These are phyloP conservation scores for Pseudozyma hubeiensis DNA, from an alignment of 1,284 basidiomycete species.

Conservation along the genomic window DNA sequence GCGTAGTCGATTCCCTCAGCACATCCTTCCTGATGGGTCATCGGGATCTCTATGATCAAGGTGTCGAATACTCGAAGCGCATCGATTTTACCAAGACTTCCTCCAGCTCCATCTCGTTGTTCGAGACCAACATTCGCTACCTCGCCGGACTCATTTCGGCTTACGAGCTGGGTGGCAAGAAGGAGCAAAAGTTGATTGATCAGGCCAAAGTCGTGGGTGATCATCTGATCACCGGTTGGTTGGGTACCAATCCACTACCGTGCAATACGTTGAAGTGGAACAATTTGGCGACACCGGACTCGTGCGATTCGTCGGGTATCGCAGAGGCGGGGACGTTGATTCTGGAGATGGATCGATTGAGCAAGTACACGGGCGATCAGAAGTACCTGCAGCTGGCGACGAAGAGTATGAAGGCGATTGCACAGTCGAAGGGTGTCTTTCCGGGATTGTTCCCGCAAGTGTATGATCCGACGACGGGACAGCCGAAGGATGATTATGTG, in stretches of 20 bases:
- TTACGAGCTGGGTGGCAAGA: conserved; percentile 60
- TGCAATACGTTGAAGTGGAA: conserved; percentile 61
- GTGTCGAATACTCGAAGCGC: conserved; percentile 30
- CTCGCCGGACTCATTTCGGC: conserved; percentile 59
- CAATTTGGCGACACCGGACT: conserved; percentile 21
- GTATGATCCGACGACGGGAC: conserved; percentile 17
- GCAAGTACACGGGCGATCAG: conserved; percentile 49
- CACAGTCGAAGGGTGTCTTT: conserved; percentile 38
- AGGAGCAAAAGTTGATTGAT: conserved; percentile 48
- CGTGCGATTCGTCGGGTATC: conserved; percentile 38
- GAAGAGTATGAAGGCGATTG: conserved; percentile 54
- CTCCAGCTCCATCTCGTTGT: conserved; percentile 44
- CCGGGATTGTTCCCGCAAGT: conserved; percentile 52
- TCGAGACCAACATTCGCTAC: conserved; percentile 64
- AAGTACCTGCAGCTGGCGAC: conserved; percentile 50
- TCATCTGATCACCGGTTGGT: conserved; percentile 56
- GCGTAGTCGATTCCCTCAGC: conserved; percentile 57
- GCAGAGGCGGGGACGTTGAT: conserved; percentile 59
- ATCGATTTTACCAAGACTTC: conserved; percentile 56
- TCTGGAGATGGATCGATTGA: conserved; percentile 57
- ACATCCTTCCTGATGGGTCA: conserved; percentile 62
- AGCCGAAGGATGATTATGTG: conserved; percentile 47
- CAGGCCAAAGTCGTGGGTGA: conserved; percentile 59
- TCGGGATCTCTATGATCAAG: conserved; percentile 42
- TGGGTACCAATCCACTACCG: conserved; percentile 53